Evolutionary conservation across 192 early-diverging fungal species (phyloP), one percentile per base, ranked within the genome.

Genomic region (Gonapodya sp.): DNA sequence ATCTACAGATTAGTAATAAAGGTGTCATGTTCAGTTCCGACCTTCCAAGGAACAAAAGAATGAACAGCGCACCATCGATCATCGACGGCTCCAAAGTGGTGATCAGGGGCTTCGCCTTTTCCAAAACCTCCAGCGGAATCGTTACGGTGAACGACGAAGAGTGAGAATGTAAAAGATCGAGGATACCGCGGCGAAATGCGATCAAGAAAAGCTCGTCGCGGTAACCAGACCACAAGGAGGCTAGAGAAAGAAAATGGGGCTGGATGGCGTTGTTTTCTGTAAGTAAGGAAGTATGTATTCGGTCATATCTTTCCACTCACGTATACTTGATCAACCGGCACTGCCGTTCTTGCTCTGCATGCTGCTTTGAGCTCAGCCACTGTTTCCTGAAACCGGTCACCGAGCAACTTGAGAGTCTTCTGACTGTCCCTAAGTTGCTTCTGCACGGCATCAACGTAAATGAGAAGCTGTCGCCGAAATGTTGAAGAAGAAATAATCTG

Each of bases 321-420:
- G 82, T 89, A 89, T 34, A 89, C 90, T 81, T 91, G 90, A 79
- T 91, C 90, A 0, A 91, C 90, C 1, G 90, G 90, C 32, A 91
- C 90, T 31, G 90, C 88, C 2, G 90, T 89, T 79, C 89, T 89
- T 14, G 90, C 83, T 64, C 85, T 86, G 80, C 90, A 91, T 33
- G 87, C 85, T 32, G 82, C 73, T 79, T 89, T 88, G 73, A 91
- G 81, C 46, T 89, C 88, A 30, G 81, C 35, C 34, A 91, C 81
- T 0, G 85, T 84, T 36, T 85, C 85, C 75, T 88, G 86, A 80
- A 84, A 89, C 36, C 82, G 36, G 0, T 86, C 81, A 18, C 82
- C 81, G 18, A 91, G 80, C 31, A 78, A 36, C 18, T 36, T 35
- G 35, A 89, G 77, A 16, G 84, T 82, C 36, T 82, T 64, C 75